A percentile compares a stretch with the other conserved stretches of the same genome.
Evolutionary conservation across 129 eudicot species (phyloP).

Genomic region (Flaveria bidentis): DNA sequence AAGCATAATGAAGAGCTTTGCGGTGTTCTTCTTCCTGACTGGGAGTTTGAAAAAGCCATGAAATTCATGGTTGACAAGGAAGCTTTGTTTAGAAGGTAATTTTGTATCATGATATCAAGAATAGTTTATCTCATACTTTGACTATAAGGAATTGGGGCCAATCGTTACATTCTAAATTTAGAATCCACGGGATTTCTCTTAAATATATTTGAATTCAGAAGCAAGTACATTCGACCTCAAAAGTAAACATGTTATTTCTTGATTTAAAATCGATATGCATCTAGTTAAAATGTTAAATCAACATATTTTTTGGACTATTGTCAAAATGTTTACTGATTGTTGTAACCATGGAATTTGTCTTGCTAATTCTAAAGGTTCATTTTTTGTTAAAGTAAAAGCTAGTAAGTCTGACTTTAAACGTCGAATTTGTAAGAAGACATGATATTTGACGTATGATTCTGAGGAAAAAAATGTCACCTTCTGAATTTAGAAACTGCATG

Average conservation of each 20-base stretch:
- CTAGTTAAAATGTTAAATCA: neutral
- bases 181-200: neutral
- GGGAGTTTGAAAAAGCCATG: slow-evolving; percentile 73
- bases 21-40: slow-evolving; percentile 65
- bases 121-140: neutral
- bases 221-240: slow-evolving; percentile 2
- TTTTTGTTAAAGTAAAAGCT: neutral
- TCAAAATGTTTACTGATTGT: neutral
- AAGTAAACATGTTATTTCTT: slow-evolving; percentile 10
- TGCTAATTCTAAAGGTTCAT: too few species aligned
- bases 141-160: slow-evolving; percentile 7
- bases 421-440: neutral
- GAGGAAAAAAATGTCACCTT: neutral
- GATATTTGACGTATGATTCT: slow-evolving; percentile 12
- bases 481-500: neutral
- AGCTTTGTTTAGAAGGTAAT: slow-evolving; percentile 75
- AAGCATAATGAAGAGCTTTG: slow-evolving; percentile 89
- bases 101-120: slow-evolving; percentile 2
- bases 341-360: neutral
- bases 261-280: neutral
- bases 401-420: neutral
- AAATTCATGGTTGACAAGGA: slow-evolving; percentile 87
- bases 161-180: neutral
- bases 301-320: neutral
- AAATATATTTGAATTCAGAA: neutral